Percentiles rank a stretch among this genome's conserved stretches.
These are phyloP conservation scores for Fomitopsis serialis DNA, from an alignment of 768 basidiomycete genomes.

Conservation along the genomic window DNA sequence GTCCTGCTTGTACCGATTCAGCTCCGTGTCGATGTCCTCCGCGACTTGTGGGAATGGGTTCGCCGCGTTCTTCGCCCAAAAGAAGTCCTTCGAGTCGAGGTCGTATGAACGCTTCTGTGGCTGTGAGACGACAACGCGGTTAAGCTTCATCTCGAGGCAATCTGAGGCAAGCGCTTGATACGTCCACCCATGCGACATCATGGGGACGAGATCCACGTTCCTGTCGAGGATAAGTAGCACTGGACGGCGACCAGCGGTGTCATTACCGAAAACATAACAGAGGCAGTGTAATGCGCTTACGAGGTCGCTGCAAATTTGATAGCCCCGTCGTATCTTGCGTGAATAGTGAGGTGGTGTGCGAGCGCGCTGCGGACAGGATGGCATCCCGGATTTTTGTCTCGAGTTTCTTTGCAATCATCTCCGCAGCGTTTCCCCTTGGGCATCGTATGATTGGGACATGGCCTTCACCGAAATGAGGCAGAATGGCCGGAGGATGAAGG, in stretches of 20 bases:
- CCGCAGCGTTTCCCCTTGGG: conserved; percentile 94
- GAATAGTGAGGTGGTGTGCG: conserved; percentile 61
- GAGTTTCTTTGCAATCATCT: conserved; percentile 97
- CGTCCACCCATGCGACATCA: conserved; percentile 96
- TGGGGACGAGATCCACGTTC: conserved; percentile 90
- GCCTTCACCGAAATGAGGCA: conserved; percentile 37
- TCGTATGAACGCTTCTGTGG: conserved; percentile 86
- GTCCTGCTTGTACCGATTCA: conserved; percentile 91
- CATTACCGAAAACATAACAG: not conserved
- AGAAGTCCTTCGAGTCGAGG: conserved; percentile 97
- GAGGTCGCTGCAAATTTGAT: conserved; percentile 81
- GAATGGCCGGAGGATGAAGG: not conserved
- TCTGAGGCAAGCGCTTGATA: conserved; percentile 98
- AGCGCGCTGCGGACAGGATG: conserved; percentile 63
- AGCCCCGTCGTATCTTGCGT: conserved; percentile 77
- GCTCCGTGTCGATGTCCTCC: conserved; percentile 90
- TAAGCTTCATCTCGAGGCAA: conserved; percentile 94
- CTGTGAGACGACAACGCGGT: conserved; percentile 81
- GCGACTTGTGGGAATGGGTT: conserved; percentile 98
- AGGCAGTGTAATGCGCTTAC: conserved; percentile 38
- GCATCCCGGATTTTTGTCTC: conserved; percentile 90
- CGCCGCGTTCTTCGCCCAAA: conserved; percentile 95
- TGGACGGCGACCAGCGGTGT: conserved; percentile 27
- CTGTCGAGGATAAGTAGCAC: conserved; percentile 93
- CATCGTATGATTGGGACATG: conserved; percentile 93